These are phyloP conservation scores for Gremmenia infestans DNA, from an alignment of 2,329 filamentous ascomycete species.

Conservation along the genomic window DNA sequence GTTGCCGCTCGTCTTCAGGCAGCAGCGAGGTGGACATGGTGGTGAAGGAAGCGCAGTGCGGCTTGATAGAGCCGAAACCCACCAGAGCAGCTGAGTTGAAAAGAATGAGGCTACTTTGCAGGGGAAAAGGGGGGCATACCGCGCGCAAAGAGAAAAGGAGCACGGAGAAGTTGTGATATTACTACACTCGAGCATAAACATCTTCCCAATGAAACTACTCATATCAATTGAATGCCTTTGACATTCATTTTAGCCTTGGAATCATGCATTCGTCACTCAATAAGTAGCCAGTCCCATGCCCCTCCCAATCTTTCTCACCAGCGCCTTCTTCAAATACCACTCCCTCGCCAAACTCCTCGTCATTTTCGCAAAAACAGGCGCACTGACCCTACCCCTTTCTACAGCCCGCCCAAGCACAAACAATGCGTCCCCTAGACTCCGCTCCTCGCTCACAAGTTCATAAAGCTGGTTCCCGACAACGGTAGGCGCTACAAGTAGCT, in stretches of 20 bases:
- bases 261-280: neutral
- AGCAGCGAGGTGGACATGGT: constrained; percentile 16
- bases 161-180: constrained; percentile 5
- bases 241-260: too few species aligned
- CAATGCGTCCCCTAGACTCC: constrained; percentile 78
- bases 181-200: neutral
- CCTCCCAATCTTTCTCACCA: constrained; percentile 69
- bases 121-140: constrained; percentile 17
- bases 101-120: constrained; percentile 28
- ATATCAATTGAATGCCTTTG: neutral
- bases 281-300: constrained; percentile 61
- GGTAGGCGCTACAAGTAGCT: constrained; percentile 87
- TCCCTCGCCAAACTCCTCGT: constrained; percentile 71
- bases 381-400: constrained; percentile 64
- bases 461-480: constrained; percentile 93
- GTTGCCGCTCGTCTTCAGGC: neutral
- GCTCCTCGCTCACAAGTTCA: constrained; percentile 80
- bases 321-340: constrained; percentile 78
- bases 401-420: constrained; percentile 74
- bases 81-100: constrained; percentile 26
- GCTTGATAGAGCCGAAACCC: constrained; percentile 27
- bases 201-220: neutral
- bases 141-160: constrained; percentile 12
- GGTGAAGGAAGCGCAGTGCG: constrained; percentile 28
- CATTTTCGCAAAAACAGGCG: constrained; percentile 73